These are phyloP conservation scores for Cystofilobasidium ferigula DNA, from an alignment of 768 basidiomycete species.

Conservation along the genomic window DNA sequence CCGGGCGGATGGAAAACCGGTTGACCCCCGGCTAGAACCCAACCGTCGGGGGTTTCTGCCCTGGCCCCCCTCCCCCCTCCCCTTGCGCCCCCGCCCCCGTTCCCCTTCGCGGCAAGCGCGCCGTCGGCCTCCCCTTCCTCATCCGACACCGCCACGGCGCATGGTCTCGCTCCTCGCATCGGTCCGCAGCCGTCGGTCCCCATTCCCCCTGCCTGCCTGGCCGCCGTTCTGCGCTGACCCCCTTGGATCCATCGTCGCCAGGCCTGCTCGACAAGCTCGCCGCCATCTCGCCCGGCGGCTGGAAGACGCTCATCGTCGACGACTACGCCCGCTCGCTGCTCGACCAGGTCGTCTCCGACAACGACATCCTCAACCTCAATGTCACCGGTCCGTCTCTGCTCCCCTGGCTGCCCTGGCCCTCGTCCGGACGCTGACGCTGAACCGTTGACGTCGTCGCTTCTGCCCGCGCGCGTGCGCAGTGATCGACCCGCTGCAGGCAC, in stretches of 20 bases:
- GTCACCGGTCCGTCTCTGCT: slow-evolving; percentile 69
- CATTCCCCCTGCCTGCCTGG: neutral
- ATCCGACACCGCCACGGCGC: too few species aligned
- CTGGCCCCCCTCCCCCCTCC: too few species aligned
- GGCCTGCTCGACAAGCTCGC: slow-evolving; percentile 20
- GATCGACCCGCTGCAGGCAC: slow-evolving; percentile 76
- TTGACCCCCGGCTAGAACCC: too few species aligned
- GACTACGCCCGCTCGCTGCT: slow-evolving; percentile 77
- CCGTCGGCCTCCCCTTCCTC: neutral
- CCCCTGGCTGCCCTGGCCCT: neutral
- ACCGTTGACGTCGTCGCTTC: neutral
- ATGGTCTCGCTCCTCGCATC: neutral
- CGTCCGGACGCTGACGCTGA: neutral
- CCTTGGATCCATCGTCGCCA: neutral
- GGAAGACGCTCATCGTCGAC: slow-evolving; percentile 98
- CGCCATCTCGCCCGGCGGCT: slow-evolving; percentile 38
- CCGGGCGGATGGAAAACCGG: too few species aligned
- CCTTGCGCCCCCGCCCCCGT: too few species aligned
- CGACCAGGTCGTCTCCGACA: slow-evolving; percentile 75
- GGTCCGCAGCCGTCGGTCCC: neutral
- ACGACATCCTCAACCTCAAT: slow-evolving; percentile 89
- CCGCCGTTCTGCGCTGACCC: neutral
- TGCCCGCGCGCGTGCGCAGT: slow-evolving; percentile 44
- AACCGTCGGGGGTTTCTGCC: too few species aligned
- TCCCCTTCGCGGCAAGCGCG: too few species aligned